Conservation (phyloP, 805 yeast species). For the Schwanniomyces yamadae region DNA sequence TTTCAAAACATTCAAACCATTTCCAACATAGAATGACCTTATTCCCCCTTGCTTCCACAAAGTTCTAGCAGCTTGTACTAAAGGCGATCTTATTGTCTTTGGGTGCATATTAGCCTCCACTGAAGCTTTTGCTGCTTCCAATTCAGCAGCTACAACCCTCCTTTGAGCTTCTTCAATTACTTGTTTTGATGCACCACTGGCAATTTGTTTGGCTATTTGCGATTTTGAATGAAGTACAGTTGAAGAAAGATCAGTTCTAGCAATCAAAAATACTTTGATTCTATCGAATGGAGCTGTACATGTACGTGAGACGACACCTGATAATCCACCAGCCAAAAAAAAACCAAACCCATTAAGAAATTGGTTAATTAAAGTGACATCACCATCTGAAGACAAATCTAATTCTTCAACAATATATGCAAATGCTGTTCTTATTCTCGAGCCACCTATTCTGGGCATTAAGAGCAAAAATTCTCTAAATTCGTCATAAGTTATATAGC, state of each 20-base stretch:
- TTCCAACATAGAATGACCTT: constrained; percentile 87
- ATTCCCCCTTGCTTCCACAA: constrained; percentile 88
- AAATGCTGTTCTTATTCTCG: constrained; percentile 78
- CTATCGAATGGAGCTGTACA: constrained; percentile 97
- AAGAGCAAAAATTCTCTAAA: constrained; percentile 80
- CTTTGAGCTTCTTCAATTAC: constrained; percentile 34
- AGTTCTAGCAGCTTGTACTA: constrained; percentile 75
- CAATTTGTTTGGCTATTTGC: constrained; percentile 37
- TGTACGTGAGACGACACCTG: constrained; percentile 94
- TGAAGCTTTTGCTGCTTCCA: constrained; percentile 21
- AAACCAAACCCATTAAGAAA: constrained; percentile 82
- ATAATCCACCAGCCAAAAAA: constrained; percentile 90
- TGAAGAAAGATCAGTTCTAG: constrained; percentile 78
- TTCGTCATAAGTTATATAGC: constrained; percentile 77
- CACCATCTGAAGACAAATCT: constrained; percentile 88
- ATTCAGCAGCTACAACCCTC: constrained; percentile 26
- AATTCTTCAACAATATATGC: constrained; percentile 73
- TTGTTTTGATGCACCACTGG: constrained; percentile 33
- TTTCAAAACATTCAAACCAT: constrained; percentile 88
- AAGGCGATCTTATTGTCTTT: constrained; percentile 62
- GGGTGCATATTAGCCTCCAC: constrained; percentile 41
- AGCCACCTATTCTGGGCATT: constrained; percentile 78
- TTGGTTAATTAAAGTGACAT: constrained; percentile 79
- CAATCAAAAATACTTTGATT: constrained; percentile 88
- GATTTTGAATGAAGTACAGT: constrained; percentile 61